Evolutionary conservation across 2,329 filamentous ascomycete genomes (phyloP).

Genomic region (Ophiostoma australiae): DNA sequence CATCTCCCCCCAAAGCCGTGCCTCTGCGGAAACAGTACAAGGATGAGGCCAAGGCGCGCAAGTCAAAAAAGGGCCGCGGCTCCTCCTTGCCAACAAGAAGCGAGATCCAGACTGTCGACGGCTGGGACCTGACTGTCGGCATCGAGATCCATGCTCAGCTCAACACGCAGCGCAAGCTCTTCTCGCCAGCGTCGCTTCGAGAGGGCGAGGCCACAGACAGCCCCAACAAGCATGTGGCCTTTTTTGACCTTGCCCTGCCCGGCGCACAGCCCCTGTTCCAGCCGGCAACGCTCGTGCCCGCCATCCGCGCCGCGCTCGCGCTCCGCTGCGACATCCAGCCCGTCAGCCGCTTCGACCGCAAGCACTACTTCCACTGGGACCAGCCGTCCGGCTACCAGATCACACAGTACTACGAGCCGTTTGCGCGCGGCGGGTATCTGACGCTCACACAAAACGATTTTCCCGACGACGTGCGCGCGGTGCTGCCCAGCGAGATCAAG

Average conservation of each 20-base stretch:
- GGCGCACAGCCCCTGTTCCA: conserved; percentile 87
- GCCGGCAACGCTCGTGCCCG: conserved; percentile 74
- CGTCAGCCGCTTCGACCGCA: conserved; percentile 82
- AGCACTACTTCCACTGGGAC: conserved; percentile 99
- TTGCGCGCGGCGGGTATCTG: conserved; percentile 67
- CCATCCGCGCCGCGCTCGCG: conserved; percentile 81
- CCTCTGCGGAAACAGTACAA: conserved; percentile 69
- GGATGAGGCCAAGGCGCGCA: conserved; percentile 55
- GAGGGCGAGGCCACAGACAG: conserved; percentile 44
- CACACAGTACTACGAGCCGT: conserved; percentile 83
- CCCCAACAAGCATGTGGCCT: conserved; percentile 82
- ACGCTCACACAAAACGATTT: conserved; percentile 50
- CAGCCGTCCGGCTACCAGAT: conserved; percentile 96
- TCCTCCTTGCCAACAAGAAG: conserved; percentile 22
- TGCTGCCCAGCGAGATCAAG: conserved; percentile 64
- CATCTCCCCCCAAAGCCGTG: conserved; percentile 29
- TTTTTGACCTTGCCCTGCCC: conserved; percentile 85
- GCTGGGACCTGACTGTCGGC: conserved; percentile 92
- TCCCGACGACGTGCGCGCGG: conserved; percentile 72
- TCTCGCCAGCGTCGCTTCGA: conserved; percentile 59
- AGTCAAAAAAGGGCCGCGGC: conserved; percentile 32
- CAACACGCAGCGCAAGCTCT: conserved; percentile 83
- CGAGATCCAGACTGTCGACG: conserved; percentile 51
- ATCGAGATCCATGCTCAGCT: conserved; percentile 97
- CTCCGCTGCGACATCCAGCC: conserved; percentile 73